Base-by-base conservation (phyloP, 2,329 filamentous ascomycete species). In the Stachybotrys chlorohalonatus region DNA sequence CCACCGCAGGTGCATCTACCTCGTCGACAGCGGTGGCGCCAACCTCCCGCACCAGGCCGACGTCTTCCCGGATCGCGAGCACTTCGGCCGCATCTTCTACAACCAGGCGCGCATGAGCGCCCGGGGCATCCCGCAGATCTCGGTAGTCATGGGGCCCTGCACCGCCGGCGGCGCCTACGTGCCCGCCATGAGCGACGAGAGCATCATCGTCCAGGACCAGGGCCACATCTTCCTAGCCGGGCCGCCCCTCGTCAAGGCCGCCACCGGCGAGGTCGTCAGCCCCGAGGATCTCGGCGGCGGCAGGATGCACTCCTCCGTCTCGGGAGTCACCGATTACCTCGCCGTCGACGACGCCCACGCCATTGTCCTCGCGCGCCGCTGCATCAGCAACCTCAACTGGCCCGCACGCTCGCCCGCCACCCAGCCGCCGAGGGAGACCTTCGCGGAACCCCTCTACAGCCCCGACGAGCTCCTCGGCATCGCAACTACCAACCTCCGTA, bases 181-280 rank as follows among this genome's bases (percentile, higher is more conserved):
- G 11, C 93, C 93, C 11, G 90, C 90, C 64, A 97, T 99, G 93
- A 93, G 89, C 57, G 94, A 97, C 68, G 94, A 97, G 78, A 91
- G 85, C 67, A 96, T 99, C 70, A 97, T 99, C 60, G 94, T 97
- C 46, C 85, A 90, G 66, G 87, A 92, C 53, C 92, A 96, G 70
- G 93, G 93, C n/a, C 92, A 95, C 62, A 96, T 99, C 68, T 99
- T 97, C 76, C 83, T 99, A 2, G 93, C 93, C 1, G 94, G 93
- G 0, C 93, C 93, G 16, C 93, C 94, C 0, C 79, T 99, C 1
- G 94, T 99, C 59, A 96, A 96, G 73, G 94, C 94, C 8, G 93
- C 93, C 11, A 99, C 94, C 0, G 94, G 93, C 11, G 93, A 99
- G 72, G 85, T 89, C 32, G 91, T 97, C 54, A 90, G 83, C 48